Base-by-base conservation (phyloP, 352 stramenopile genomes). In the Pelagophyceae sp. region DNA sequence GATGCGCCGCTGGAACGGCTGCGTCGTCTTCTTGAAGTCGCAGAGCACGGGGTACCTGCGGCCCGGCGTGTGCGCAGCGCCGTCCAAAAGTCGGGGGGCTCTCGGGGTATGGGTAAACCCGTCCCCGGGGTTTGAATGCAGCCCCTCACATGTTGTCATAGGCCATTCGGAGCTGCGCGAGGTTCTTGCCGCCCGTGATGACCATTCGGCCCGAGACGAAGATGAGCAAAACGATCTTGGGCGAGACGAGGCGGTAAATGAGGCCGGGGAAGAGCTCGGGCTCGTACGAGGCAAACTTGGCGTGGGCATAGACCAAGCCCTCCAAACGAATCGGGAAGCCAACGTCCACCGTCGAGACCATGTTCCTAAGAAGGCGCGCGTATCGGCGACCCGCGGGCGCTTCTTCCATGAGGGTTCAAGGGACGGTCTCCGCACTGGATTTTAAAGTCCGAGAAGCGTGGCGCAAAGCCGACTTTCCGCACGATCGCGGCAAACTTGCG, bases 131-230 rank as follows among this genome's bases (percentile, higher is more conserved):
- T n/a, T n/a, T n/a, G n/a, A n/a, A n/a, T n/a, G n/a, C n/a, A n/a
- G n/a, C n/a, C n/a, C n/a, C n/a, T n/a, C n/a, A 65, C 35, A 95
- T 93, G 32, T 84, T 80, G 38, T 92, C 84, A 65, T 94, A 94
- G 0, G 91, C 93, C n/a, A 84, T 82, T 65, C 88, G 82, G 20
- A 97, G 82, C 72, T 96, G 85, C 61, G 83, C 82, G 38, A 86
- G 83, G 35, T 89, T 87, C 85, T 94, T 93, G 40, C 87, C 94
- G 23, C 94, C 94, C 0, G 93, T 98, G 77, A 98, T 88, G 11
- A 99, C 95, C 38, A 99, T 89, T 83, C 99, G 99, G 38, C 96
- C 96, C 32, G 91, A 98, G 19, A 99, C 96, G 84, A 99, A 99
- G 77, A 99, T 98, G 35, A 99, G 81, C 32, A 99, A 83, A n/a